Evolutionary conservation across 1,139 yeast species (phyloP).

Genomic region (Taphrina confusa): DNA sequence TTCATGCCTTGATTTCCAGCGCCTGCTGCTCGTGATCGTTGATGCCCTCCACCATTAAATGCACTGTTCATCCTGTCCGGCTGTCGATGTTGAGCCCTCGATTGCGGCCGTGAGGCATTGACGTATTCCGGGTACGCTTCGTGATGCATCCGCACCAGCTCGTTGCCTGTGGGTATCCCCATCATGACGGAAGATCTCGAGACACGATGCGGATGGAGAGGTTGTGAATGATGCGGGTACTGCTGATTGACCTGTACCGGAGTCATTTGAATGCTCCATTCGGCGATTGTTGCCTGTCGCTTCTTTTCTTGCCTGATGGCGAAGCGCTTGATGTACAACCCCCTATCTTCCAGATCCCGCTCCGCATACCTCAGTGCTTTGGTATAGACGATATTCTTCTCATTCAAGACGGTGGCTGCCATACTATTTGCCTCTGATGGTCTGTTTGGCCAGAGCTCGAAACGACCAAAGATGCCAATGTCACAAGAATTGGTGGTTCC

Average conservation of each 20-base stretch:
- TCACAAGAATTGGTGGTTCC: constrained; percentile 20
- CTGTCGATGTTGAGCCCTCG: background rate
- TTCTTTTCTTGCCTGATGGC: constrained; percentile 16
- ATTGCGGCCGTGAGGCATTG: background rate
- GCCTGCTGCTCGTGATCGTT: background rate
- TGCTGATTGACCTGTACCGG: background rate
- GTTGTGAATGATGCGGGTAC: background rate
- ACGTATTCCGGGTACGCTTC: background rate
- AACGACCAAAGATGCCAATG: constrained; percentile 13
- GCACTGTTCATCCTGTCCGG: background rate
- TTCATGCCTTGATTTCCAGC: background rate
- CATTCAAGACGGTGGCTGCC: constrained; percentile 14
- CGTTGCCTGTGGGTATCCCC: constrained; percentile 4
- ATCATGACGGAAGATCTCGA: background rate
- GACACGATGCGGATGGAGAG: background rate
- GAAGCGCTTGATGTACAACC: constrained; percentile 12
- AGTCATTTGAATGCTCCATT: constrained; percentile 7
- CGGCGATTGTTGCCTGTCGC: constrained; percentile 4
- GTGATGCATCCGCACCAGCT: constrained; percentile 4
- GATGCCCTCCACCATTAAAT: background rate
- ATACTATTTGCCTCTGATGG: constrained; percentile 12
- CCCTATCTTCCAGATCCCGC: constrained; percentile 15
- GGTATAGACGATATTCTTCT: constrained; percentile 20
- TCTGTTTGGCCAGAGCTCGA: constrained; percentile 22
- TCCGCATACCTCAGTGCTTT: constrained; percentile 13